phyloP scores from a whole-genome alignment of 1,284 basidiomycete genomes.

The Boletellus sp. region DNA sequence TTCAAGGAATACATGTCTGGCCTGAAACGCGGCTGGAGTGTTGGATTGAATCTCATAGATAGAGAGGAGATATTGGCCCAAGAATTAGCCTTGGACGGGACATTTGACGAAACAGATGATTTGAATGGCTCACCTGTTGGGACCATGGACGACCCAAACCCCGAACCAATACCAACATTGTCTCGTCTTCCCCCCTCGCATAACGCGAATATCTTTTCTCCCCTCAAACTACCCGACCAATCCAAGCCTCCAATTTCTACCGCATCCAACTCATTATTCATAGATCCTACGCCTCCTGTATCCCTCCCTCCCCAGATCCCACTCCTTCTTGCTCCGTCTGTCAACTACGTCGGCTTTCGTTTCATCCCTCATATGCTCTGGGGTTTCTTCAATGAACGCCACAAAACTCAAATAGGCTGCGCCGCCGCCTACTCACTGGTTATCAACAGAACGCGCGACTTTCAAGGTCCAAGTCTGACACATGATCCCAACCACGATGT shows the following conservation, averaged over 20 bases:
- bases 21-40: constrained; percentile 82
- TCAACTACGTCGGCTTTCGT: constrained; percentile 80
- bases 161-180: constrained; percentile 38
- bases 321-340: constrained; percentile 84
- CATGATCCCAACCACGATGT: constrained; percentile 14
- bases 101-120: constrained; percentile 67
- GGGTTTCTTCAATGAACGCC: constrained; percentile 91
- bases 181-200: constrained; percentile 41
- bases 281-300: constrained; percentile 46
- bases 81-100: constrained; percentile 67
- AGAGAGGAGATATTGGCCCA: constrained; percentile 73
- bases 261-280: constrained; percentile 3
- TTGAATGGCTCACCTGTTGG: constrained; percentile 21
- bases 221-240: constrained; percentile 32
- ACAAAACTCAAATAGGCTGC: constrained; percentile 73
- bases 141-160: constrained; percentile 29
- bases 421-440: constrained; percentile 81
- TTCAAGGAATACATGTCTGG: constrained; percentile 95
- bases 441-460: constrained; percentile 59
- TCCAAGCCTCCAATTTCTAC: constrained; percentile 22
- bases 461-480: constrained; percentile 42
- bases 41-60: constrained; percentile 66
- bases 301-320: constrained; percentile 77
- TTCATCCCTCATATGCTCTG: constrained; percentile 89
- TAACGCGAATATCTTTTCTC: constrained; percentile 40